These are phyloP conservation scores for Boletales sp. DNA, from an alignment of 768 basidiomycete species.

Conservation along the genomic window DNA sequence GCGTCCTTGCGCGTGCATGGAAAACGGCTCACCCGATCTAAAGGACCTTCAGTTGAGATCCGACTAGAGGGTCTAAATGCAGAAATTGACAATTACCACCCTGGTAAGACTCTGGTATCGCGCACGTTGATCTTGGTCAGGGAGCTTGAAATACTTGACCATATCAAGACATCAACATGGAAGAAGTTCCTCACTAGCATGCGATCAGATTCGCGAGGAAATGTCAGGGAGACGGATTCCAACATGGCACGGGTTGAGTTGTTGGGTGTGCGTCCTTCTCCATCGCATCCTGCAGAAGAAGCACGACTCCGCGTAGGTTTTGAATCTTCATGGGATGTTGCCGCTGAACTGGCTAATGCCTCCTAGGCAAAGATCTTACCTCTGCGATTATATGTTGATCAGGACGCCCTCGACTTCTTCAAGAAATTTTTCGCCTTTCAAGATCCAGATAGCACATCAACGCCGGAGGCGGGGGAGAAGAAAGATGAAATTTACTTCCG, in stretches of 20 bases:
- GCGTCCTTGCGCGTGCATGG: slow-evolving; percentile 42
- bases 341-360: not conserved
- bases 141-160: slow-evolving; percentile 88
- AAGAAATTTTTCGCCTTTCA: slow-evolving; percentile 95
- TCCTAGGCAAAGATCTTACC: slow-evolving; percentile 84
- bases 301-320: slow-evolving; percentile 57
- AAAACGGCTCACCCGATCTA: slow-evolving; percentile 68
- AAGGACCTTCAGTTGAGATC: slow-evolving; percentile 81
- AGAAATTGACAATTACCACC: slow-evolving; percentile 63
- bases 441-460: slow-evolving; percentile 44
- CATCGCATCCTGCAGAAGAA: slow-evolving; percentile 67
- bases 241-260: slow-evolving; percentile 92
- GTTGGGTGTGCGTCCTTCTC: slow-evolving; percentile 66
- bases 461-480: slow-evolving; percentile 28
- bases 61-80: slow-evolving; percentile 59
- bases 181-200: slow-evolving; percentile 91
- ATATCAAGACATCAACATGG: slow-evolving; percentile 98
- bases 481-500: slow-evolving; percentile 69
- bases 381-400: slow-evolving; percentile 90
- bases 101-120: slow-evolving; percentile 55
- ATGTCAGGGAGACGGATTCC: slow-evolving; percentile 86
- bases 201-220: slow-evolving; percentile 80
- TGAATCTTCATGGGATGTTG: not conserved
- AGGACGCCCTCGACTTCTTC: slow-evolving; percentile 96
- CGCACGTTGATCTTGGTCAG: slow-evolving; percentile 63